Evolutionary conservation across 768 basidiomycete genomes (phyloP), one percentile per base, ranked within the genome.

Genomic region (Pulveroboletus sp.): DNA sequence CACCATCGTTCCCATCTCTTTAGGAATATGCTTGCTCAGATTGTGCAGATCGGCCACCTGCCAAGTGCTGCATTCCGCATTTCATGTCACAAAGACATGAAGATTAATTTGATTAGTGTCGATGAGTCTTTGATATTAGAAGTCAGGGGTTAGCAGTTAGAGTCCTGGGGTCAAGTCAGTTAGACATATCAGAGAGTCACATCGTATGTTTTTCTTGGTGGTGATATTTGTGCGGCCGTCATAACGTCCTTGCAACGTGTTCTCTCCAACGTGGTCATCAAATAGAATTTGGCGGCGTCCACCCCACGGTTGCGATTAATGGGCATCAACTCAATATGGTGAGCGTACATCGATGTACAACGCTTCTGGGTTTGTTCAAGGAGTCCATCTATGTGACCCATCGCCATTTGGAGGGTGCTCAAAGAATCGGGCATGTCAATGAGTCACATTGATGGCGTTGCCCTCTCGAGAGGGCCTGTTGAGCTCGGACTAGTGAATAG

Each of bases 381-480:
- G 7, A 3, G 26, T 33, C 41, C 26, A 17, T 30, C 17, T 36
- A 26, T 39, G 11, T 58, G 93, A 91, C 94, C 93, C 14, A 61
- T 71, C 24, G 92, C 86, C 5, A 83, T 95, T 36, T 67, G 67
- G 28, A 72, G 71, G 48, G 91, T 92, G 1, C 73, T 97, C 24
- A 48, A 63, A 3, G 81, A 91, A 33, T 86, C 93, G 0, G 66
- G 73, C 1, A 51, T 92, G 31, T 64, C 69, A 2, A 70, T 83
- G 42, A 66, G 66, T 2, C 81, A 90, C 39, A 73, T 97, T 8
- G 84, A 95, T 56, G 94, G 89, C 3, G 78, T 96, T 37, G 94
- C 93, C 1, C 95, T 89, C 61, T 96, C 94, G 2, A 77, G 91
- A 57, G 95, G 92, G 13, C 89, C 90, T 51, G 88, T 86, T 83